Evolutionary conservation across 2,329 filamentous ascomycete species (phyloP), one percentile per base, ranked within the genome.

Genomic region (Pestalotiopsis sp.): DNA sequence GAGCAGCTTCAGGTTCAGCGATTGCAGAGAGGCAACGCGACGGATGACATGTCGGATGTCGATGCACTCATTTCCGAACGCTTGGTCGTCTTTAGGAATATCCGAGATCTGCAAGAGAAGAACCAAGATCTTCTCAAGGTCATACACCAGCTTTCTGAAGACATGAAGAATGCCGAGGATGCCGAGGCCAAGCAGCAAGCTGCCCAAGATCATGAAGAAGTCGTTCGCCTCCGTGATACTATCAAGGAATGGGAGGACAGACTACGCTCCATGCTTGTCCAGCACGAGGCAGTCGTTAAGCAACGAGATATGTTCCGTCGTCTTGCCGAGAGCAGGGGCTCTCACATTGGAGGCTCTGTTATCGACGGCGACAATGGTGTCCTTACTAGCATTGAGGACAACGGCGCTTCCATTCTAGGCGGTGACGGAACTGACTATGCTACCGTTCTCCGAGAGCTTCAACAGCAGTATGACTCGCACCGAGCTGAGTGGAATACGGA

Each of bases 261-360:
- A 78, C 89, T 97, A 66, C 89, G 91, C 73, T 92, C 92, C 13
- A 91, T 97, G 72, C 90, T 92, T 58, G 90, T 92, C 38, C 93
- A 95, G 68, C 93, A 94, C 72, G 93, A 97, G 83, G 97, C 93
- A 79, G 97, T 97, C 79, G 94, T 96, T 78, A 93, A 94, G 75
- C 96, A 99, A 82, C 91, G 96, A 71, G 95, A 99, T 78, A 98
- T 98, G 89, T 98, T 98, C 90, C 91, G 95, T 25, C 94, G 95
- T 66, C 95, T 98, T 84, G 88, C 98, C 38, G 93, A 95, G 73
- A 93, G 96, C 71, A 80, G 90, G 82, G 78, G 85, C 76, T 76
- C 87, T 77, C 77, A 88, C 78, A 85, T 83, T 13, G 91, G 94
- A 70, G 84, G 88, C 17, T 91, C 91, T 1, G 85, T 90, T 64